Evolutionary conservation across 164 flowering plant species (phyloP).

Genomic region (Tetrastigma voinierianum): DNA sequence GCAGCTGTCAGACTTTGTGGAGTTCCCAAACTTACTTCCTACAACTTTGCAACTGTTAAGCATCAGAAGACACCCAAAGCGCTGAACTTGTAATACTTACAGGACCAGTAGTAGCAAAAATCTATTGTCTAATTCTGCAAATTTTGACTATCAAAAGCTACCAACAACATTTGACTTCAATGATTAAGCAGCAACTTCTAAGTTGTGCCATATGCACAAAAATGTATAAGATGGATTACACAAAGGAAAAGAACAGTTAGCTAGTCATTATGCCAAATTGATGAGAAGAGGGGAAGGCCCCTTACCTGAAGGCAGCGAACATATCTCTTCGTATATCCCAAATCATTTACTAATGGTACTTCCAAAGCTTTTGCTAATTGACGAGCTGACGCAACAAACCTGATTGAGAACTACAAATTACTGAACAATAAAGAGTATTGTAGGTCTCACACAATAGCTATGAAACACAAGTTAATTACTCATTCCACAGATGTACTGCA

Average conservation of each 20-base stretch:
- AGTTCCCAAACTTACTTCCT: background rate
- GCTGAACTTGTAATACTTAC: background rate
- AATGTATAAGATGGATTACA: too few species aligned
- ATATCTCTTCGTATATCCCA: constrained; percentile 99
- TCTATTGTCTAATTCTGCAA: too few species aligned
- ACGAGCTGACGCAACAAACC: constrained; percentile 72
- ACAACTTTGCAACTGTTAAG: background rate
- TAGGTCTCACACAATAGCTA: background rate
- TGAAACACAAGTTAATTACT: background rate
- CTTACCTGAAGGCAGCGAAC: constrained; percentile 97
- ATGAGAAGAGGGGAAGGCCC: constrained; percentile 1
- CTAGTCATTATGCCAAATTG: background rate
- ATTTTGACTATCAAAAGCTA: too few species aligned
- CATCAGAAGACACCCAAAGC: background rate
- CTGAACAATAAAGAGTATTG: background rate
- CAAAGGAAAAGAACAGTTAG: too few species aligned
- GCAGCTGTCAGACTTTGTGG: too few species aligned
- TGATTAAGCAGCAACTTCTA: too few species aligned
- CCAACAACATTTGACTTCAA: too few species aligned
- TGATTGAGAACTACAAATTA: constrained; percentile 21
- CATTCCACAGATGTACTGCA: background rate
- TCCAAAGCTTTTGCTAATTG: constrained; percentile 93
- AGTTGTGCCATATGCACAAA: too few species aligned
- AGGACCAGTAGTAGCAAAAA: background rate
- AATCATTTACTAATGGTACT: constrained; percentile 95